A percentile compares a stretch with the other conserved stretches of the same genome.
Evolutionary conservation across 202 grass and related monocot genomes (phyloP).

Genomic region (Digitaria exilis): DNA sequence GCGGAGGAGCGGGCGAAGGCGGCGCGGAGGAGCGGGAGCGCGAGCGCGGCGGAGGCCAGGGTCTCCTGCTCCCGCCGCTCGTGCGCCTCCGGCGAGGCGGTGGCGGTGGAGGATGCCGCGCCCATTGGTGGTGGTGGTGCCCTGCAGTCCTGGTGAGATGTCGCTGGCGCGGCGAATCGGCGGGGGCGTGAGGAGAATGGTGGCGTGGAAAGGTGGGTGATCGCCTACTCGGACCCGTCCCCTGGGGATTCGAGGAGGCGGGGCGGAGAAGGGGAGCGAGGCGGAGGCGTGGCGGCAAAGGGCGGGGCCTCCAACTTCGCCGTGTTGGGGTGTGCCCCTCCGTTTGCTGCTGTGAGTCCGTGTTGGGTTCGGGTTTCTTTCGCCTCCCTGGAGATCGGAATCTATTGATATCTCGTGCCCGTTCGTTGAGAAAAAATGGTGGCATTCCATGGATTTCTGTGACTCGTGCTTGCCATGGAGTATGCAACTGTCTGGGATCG

Average conservation of each 20-base stretch:
- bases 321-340: background rate
- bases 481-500: too few species aligned
- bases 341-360: background rate
- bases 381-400: too few species aligned
- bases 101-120: constrained; percentile 58
- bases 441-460: too few species aligned
- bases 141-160: background rate
- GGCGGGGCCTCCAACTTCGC: background rate
- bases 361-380: background rate
- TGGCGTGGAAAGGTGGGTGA: background rate
- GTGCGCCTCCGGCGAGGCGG: constrained; percentile 28
- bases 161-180: constrained; percentile 5
- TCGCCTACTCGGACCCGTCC: background rate
- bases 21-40: constrained; percentile 61
- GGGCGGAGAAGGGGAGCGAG: constrained; percentile 9
- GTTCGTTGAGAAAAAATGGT: too few species aligned
- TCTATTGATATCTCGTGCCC: too few species aligned
- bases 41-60: constrained; percentile 61
- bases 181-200: constrained; percentile 8
- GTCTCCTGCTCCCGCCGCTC: constrained; percentile 78
- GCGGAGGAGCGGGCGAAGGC: constrained; percentile 59
- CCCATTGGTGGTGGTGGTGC: constrained; percentile 47
- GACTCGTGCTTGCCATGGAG: too few species aligned
- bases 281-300: constrained; percentile 26
- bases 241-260: constrained; percentile 20